Base-by-base conservation (phyloP, 2,329 filamentous ascomycete species). In the Magnaporthiopsis rhizophila region DNA sequence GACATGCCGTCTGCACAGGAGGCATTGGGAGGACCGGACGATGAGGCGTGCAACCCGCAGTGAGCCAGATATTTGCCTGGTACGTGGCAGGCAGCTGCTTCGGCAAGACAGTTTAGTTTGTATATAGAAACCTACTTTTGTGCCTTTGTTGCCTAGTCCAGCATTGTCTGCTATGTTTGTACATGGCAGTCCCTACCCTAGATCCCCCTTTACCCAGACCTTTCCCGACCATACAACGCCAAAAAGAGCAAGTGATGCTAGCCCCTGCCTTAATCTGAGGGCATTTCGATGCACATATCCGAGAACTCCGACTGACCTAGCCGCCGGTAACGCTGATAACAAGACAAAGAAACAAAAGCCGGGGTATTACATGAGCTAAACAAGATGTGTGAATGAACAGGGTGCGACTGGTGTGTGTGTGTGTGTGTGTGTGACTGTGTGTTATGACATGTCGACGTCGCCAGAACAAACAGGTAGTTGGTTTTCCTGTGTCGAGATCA, bases 1-100 rank as follows among this genome's bases (percentile, higher is more conserved):
- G 92, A 97, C 73, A 89, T 96, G 85, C 87, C 88, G 64, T 89
- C 90, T 62, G 89, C 90, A 24, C 91, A 94, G 72, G 91, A 94
- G 68, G 84, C 83, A 8, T 80, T 89, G 65, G 83, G 81, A 58
- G 81, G 78, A 45, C 80, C 84, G 32, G 86, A 88, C 68, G 86
- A 50, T 18, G 61, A 88, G 69, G 80, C 83, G 32, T 89, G 86
- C 70, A 83, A 85, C 66, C 82, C 82, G 65, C 86, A 88, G 77
- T 89, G 78, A 62, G 45, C 45, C 32, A 62, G 38, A 56, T n/a
- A 61, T 36, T 30, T 12, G 50, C 38, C 18, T 8, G 15, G 36
- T n/a, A 30, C 26, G 59, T 24, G 26, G 26, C 26, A 26, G 45
- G 45, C 21, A 50, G 45, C 45, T 5, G n/a, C 45, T n/a, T n/a